Evolutionary conservation across 192 early-diverging fungal genomes (phyloP).

Genomic region (Coemansia sp.): DNA sequence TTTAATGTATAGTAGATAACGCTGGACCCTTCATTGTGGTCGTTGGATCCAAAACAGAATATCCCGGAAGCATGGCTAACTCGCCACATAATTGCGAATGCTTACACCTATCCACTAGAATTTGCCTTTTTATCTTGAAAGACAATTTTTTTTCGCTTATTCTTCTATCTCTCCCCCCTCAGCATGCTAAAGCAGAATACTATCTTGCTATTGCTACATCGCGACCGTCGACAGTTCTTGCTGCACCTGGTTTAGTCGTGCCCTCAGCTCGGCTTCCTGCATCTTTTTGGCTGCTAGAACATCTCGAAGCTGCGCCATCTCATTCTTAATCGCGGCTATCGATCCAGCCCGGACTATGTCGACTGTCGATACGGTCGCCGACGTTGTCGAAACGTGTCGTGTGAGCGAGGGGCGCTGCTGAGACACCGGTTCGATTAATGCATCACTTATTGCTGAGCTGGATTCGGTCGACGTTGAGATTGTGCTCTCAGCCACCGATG

Average conservation of each 20-base stretch:
- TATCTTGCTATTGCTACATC: constrained; percentile 7
- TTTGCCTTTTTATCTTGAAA: background rate
- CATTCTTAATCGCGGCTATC: constrained; percentile 29
- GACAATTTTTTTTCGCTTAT: background rate
- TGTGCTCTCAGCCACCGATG: constrained; percentile 5
- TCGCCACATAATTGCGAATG: background rate
- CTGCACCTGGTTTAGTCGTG: constrained; percentile 38
- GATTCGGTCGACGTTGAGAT: constrained; percentile 3
- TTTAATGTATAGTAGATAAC: no score
- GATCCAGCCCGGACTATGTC: constrained; percentile 44
- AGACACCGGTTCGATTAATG: background rate
- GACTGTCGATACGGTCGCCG: constrained; percentile 10
- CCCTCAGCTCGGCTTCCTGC: constrained; percentile 13
- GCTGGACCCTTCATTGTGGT: background rate
- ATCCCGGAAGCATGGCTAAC: background rate
- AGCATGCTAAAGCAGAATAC: background rate
- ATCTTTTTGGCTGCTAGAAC: constrained; percentile 30
- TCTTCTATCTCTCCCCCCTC: background rate
- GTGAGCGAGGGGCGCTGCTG: background rate
- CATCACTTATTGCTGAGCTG: background rate
- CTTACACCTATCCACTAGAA: background rate
- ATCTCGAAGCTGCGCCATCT: constrained; percentile 40
- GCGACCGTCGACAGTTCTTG: constrained; percentile 33
- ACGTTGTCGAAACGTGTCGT: constrained; percentile 2
- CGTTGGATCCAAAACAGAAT: background rate